These are phyloP conservation scores for Aspergillaceae sp. DNA, from an alignment of 2,329 filamentous ascomycete genomes.

Conservation along the genomic window DNA sequence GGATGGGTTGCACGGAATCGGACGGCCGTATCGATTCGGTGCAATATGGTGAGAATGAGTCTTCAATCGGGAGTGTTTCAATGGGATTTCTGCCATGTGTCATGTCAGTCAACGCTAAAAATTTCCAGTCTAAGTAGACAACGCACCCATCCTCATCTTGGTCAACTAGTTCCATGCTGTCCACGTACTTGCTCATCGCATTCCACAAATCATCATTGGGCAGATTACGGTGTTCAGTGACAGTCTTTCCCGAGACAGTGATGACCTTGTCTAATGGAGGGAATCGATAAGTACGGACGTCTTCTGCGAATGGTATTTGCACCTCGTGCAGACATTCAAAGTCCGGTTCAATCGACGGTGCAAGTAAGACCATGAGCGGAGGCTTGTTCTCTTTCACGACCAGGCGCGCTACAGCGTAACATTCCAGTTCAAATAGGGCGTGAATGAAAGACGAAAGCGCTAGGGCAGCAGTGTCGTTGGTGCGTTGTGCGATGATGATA, in stretches of 20 bases:
- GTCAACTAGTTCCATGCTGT: slow-evolving; percentile 77
- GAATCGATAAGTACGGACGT: slow-evolving; percentile 82
- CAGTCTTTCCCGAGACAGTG: slow-evolving; percentile 71
- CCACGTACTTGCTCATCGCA: slow-evolving; percentile 86
- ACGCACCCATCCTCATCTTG: slow-evolving; percentile 65
- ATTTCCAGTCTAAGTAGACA: background rate
- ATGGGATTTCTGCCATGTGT: slow-evolving; percentile 35
- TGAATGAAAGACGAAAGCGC: slow-evolving; percentile 85
- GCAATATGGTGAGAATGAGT: slow-evolving; percentile 75
- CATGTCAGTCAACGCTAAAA: background rate
- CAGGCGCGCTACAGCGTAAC: slow-evolving; percentile 76
- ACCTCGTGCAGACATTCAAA: slow-evolving; percentile 84
- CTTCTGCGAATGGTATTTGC: slow-evolving; percentile 86
- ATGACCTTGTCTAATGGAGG: slow-evolving; percentile 80
- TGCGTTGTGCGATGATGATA: slow-evolving; percentile 66
- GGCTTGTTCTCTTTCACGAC: slow-evolving; percentile 76
- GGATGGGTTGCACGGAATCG: slow-evolving; percentile 72
- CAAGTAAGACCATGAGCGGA: slow-evolving; percentile 67
- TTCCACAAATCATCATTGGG: slow-evolving; percentile 64
- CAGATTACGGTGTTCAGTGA: slow-evolving; percentile 76
- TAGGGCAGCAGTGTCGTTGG: slow-evolving; percentile 72
- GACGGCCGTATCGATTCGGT: slow-evolving; percentile 79
- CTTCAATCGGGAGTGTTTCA: slow-evolving; percentile 71
- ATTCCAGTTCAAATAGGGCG: slow-evolving; percentile 74
- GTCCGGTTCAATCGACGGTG: slow-evolving; percentile 67